Evolutionary conservation across 257 asterid species (phyloP), one percentile per base, ranked within the genome.

Genomic region (Galeopsis tetrahit): DNA sequence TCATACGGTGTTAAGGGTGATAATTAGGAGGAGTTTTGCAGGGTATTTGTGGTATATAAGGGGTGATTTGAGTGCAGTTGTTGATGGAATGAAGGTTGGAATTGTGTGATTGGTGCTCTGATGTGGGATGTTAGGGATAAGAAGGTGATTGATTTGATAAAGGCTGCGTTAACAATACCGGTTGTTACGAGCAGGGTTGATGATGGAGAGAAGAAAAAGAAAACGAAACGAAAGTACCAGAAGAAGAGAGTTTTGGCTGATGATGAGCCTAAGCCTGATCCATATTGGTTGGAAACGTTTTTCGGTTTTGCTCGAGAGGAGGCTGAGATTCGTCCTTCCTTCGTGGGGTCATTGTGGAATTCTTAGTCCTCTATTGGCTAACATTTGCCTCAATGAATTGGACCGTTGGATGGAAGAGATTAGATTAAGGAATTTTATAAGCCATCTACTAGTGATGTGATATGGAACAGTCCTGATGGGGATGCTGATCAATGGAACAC

Each of bases 261-360:
- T 17, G 99, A 94, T 62, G 99, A 94, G 83, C 99, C 99, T 0
- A 94, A 94, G 85, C 98, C 99, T 21, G 98, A 94, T 73, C 98
- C 98, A 0, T 94, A 88, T 81, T 94, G 99, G 98, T 71, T 94
- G 77, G 95, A 87, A 60, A 77, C 95, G 2, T 94, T 94, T 79
- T 94, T 91, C 9, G 98, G 99, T 55, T 94, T 94, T 74, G 97
- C 97, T 0, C 99, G 98, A 1, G 99, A 89, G 77, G 98, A 94
- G 85, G 97, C 99, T 21, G 96, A 78, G 75, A 75, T 87, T 58
- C 77, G 60, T n/a, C n/a, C n/a, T n/a, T 34, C 99, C 99, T 71
- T 91, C 95, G 1, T 94, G 98, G 99, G 99, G 99, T 32, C 99
- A 94, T 78, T 91, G 98, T 82, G 99, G 99, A 77, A 86, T 91